Evolutionary conservation across 805 yeast genomes (phyloP).

Genomic region (Candida quercuum): DNA sequence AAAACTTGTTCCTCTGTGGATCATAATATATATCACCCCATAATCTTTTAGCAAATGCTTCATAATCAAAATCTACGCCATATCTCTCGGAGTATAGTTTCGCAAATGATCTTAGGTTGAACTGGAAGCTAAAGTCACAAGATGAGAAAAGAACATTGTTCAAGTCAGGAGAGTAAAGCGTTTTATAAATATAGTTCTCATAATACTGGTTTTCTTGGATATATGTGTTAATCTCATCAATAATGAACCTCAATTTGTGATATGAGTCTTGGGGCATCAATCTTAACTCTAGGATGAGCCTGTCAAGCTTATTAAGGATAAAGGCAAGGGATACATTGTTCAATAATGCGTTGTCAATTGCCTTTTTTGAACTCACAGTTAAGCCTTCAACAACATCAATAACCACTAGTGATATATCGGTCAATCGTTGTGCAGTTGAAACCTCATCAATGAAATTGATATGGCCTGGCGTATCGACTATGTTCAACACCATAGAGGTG

Average conservation of each 20-base stretch:
- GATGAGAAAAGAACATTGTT: constrained; percentile 78
- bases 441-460: constrained; percentile 76
- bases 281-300: constrained; percentile 74
- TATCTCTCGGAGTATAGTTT: constrained; percentile 33
- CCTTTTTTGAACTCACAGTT: constrained; percentile 45
- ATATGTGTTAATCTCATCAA: constrained; percentile 60
- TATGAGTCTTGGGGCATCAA: constrained; percentile 73
- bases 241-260: constrained; percentile 52
- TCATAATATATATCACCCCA: constrained; percentile 77
- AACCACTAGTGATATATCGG: constrained; percentile 64
- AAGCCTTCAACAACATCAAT: constrained; percentile 88
- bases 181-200: constrained; percentile 21
- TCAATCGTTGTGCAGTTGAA: constrained; percentile 46
- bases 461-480: constrained; percentile 93
- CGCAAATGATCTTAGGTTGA: constrained; percentile 65
- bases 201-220: constrained; percentile 32
- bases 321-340: constrained; percentile 49
- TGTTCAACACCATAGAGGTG: constrained; percentile 53
- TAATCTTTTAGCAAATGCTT: constrained; percentile 44
- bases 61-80: constrained; percentile 27
- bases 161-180: constrained; percentile 47
- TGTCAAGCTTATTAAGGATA: constrained; percentile 76
- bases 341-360: constrained; percentile 47
- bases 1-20: constrained; percentile 38
- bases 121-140: constrained; percentile 52